Conservation (phyloP, 495 filamentous ascomycete species). For the Penicillium parvum region DNA sequence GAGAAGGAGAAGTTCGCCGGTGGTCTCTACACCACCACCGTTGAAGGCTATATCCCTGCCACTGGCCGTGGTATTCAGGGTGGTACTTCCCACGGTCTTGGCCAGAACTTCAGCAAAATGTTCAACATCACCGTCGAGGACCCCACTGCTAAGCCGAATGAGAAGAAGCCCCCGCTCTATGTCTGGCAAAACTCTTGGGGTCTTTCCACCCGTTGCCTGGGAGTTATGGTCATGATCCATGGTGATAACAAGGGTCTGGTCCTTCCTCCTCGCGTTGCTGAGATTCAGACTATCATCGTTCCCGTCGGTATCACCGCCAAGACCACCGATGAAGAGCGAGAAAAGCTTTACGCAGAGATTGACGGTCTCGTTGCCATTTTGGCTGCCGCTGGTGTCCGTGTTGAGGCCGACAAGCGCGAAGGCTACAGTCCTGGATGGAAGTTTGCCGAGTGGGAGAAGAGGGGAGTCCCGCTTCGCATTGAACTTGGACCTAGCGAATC, state of each 20-base stretch:
- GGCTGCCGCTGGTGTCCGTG: conserved; percentile 61
- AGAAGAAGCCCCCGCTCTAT: conserved; percentile 62
- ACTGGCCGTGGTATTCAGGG: conserved; percentile 97
- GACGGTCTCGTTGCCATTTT: conserved; percentile 61
- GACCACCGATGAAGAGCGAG: conserved; percentile 69
- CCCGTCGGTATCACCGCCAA: conserved; percentile 93
- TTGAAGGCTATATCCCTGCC: conserved; percentile 83
- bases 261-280: conserved; percentile 84
- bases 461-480: conserved; percentile 86
- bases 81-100: conserved; percentile 88
- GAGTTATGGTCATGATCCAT: conserved; percentile 98
- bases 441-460: conserved; percentile 96
- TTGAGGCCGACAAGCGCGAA: conserved; percentile 72
- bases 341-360: conserved; percentile 65
- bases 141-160: conserved; percentile 69
- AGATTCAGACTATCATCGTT: conserved; percentile 78
- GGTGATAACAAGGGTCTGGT: conserved; percentile 91
- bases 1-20: conserved; percentile 97
- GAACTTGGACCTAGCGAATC: conserved; percentile 95
- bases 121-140: conserved; percentile 96
- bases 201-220: conserved; percentile 89
- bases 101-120: conserved; percentile 98
- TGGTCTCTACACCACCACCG: conserved; percentile 89
- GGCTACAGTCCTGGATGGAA: conserved; percentile 92
- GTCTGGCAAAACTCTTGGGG: conserved; percentile 99